A percentile compares a stretch with the other conserved stretches of the same genome.
Evolutionary conservation across 164 flowering plant genomes (phyloP).

Genomic region (Piper longum): DNA sequence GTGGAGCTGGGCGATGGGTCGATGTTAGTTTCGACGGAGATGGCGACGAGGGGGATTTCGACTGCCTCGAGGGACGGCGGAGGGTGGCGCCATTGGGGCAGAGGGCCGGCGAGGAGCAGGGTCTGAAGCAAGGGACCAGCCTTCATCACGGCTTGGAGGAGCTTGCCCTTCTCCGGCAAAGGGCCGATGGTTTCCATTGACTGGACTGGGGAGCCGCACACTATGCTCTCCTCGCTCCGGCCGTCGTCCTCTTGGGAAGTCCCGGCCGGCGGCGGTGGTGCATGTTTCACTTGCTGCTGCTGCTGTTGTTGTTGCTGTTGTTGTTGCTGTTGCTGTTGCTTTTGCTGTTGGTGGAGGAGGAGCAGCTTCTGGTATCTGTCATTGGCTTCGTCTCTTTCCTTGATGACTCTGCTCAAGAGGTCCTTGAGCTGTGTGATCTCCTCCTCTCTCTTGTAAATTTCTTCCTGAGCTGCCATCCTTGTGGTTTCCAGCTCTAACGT

Average conservation of each 20-base stretch:
- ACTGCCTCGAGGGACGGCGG: constrained; percentile 31
- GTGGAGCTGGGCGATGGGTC: not conserved
- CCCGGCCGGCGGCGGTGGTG: constrained; percentile 16
- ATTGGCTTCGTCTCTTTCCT: constrained; percentile 70
- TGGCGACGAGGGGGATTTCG: constrained; percentile 35
- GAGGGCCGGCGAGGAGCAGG: constrained; percentile 61
- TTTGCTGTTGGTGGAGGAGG: constrained; percentile 16
- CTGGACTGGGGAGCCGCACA: constrained; percentile 21
- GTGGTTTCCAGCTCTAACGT: constrained; percentile 38
- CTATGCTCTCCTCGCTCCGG: constrained; percentile 2
- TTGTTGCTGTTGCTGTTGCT: constrained; percentile 9
- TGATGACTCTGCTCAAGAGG: constrained; percentile 28
- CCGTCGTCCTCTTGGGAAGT: not conserved
- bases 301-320: constrained; percentile 4
- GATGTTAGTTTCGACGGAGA: constrained; percentile 4
- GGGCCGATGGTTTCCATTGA: constrained; percentile 30
- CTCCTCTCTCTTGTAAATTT: constrained; percentile 33
- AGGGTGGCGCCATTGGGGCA: constrained; percentile 66
- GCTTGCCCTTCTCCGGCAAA: constrained; percentile 56
- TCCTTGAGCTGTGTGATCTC: constrained; percentile 23
- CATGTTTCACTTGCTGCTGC: too few relatives aligned
- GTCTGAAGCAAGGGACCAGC: constrained; percentile 74
- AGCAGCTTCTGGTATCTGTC: constrained; percentile 36
- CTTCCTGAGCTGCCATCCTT: constrained; percentile 36
- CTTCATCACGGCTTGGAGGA: constrained; percentile 58